Conservation (phyloP, 78 protist species). For the Trichosphaerium sp. region DNA sequence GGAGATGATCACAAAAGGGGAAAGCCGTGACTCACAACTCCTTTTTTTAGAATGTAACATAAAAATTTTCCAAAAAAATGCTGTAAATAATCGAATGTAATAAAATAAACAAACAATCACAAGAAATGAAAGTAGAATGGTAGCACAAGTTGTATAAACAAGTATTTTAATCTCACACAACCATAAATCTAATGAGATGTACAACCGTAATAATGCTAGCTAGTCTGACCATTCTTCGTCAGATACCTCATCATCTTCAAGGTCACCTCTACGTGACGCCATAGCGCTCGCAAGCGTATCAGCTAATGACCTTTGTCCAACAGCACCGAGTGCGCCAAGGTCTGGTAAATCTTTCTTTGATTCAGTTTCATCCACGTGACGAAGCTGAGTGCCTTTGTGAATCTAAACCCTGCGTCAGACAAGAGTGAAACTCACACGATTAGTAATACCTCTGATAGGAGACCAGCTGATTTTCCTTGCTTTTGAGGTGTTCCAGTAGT, state of each 20-base stretch:
- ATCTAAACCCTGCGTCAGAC: not conserved
- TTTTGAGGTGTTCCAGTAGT: not conserved
- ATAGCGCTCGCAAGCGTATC: not conserved
- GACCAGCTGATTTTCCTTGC: not conserved
- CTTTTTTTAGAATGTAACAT: not conserved
- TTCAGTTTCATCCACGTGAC: not conserved
- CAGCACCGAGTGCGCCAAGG: too few species aligned
- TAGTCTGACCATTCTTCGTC: not conserved
- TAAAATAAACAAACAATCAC: too few species aligned
- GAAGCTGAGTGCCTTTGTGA: not conserved
- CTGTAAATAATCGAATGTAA: too few species aligned
- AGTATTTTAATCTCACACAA: too few species aligned
- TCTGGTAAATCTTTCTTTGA: too few species aligned
- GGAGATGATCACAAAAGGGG: too few species aligned
- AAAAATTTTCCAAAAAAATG: too few species aligned
- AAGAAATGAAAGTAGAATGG: too few species aligned
- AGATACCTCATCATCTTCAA: not conserved
- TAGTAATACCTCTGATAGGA: not conserved
- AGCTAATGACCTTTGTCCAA: not conserved
- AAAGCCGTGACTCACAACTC: not conserved
- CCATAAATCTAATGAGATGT: too few species aligned
- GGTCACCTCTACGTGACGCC: not conserved
- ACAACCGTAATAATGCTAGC: not conserved
- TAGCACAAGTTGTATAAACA: too few species aligned
- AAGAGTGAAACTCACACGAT: not conserved